These are phyloP conservation scores for Tolypocladium cylindrosporum DNA, from an alignment of 2,329 filamentous ascomycete species.

Conservation along the genomic window DNA sequence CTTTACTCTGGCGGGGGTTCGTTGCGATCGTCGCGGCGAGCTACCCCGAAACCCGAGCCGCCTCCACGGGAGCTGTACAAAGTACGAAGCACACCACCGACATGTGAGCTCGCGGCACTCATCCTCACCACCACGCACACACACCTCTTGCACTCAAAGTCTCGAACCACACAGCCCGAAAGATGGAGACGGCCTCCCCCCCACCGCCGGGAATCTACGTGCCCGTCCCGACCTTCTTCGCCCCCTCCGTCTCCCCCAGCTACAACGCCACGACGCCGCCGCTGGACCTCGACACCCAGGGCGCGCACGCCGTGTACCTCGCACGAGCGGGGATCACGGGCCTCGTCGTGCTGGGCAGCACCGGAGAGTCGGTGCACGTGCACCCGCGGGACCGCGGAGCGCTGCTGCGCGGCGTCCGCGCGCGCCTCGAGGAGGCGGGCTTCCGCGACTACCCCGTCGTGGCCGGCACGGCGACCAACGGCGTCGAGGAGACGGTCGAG, in stretches of 20 bases:
- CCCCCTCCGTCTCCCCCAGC: slow-evolving; percentile 25
- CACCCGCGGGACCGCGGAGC: slow-evolving; percentile 44
- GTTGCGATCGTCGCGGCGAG: not conserved
- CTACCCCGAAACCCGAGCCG: slow-evolving; percentile 5
- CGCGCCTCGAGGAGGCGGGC: slow-evolving; percentile 43
- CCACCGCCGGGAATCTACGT: slow-evolving; percentile 48
- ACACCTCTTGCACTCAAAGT: not conserved
- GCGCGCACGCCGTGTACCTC: slow-evolving; percentile 48
- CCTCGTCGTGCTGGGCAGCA: slow-evolving; percentile 52
- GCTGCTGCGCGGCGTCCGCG: slow-evolving; percentile 44
- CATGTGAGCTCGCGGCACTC: too few species aligned
- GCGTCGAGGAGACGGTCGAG: slow-evolving; percentile 50
- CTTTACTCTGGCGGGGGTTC: not conserved
- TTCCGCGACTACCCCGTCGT: slow-evolving; percentile 51
- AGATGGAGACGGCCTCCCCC: slow-evolving; percentile 18
- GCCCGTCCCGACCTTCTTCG: slow-evolving; percentile 56
- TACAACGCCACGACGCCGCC: slow-evolving; percentile 35
- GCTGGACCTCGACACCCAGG: slow-evolving; percentile 48
- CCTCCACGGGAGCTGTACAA: not conserved
- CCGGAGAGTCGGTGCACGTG: slow-evolving; percentile 55
- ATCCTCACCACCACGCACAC: not conserved
- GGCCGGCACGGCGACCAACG: slow-evolving; percentile 50
- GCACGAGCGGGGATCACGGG: slow-evolving; percentile 50
- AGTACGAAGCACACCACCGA: not conserved
- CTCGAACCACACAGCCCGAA: not conserved